Conservation (phyloP, 257 asterid species). For the Ilex aquifolium region DNA sequence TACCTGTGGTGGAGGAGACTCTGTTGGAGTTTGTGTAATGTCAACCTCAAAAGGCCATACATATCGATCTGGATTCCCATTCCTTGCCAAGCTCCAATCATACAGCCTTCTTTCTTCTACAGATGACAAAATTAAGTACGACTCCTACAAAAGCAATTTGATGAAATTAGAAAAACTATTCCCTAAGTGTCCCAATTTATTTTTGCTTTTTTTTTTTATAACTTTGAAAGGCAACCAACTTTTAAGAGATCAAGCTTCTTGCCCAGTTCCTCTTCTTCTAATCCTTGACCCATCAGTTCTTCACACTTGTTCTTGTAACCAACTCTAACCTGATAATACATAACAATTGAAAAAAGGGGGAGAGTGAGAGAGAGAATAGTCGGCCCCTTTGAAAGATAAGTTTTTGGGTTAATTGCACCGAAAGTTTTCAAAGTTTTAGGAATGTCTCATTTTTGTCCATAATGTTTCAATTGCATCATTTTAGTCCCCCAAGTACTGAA, state of each 20-base stretch:
- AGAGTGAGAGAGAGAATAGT: too few relatives aligned
- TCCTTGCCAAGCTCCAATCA: slow-evolving; percentile 82
- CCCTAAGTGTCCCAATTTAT: neutral
- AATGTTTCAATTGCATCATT: too few relatives aligned
- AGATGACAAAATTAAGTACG: slow-evolving; percentile 50
- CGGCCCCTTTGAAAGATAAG: too few relatives aligned
- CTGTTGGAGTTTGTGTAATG: slow-evolving; percentile 28
- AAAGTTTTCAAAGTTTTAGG: too few relatives aligned
- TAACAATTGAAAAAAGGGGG: neutral
- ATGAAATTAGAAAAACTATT: neutral
- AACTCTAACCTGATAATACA: slow-evolving; percentile 30
- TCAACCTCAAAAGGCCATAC: slow-evolving; percentile 78
- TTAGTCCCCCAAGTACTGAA: too few relatives aligned
- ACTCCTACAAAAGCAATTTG: slow-evolving; percentile 32
- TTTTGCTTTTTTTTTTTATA: too few relatives aligned
- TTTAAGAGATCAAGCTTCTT: slow-evolving; percentile 48
- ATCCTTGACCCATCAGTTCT: slow-evolving; percentile 36
- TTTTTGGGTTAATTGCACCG: too few relatives aligned
- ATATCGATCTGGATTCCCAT: slow-evolving; percentile 40
- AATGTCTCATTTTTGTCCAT: too few relatives aligned
- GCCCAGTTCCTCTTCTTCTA: slow-evolving; percentile 43
- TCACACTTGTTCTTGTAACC: slow-evolving; percentile 50
- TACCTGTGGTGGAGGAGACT: slow-evolving; percentile 64
- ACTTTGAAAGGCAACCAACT: slow-evolving; percentile 13
- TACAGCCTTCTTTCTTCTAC: slow-evolving; percentile 66